Base-by-base conservation (phyloP, 176 grass and related monocot genomes). In the Metroxylon sagu region DNA sequence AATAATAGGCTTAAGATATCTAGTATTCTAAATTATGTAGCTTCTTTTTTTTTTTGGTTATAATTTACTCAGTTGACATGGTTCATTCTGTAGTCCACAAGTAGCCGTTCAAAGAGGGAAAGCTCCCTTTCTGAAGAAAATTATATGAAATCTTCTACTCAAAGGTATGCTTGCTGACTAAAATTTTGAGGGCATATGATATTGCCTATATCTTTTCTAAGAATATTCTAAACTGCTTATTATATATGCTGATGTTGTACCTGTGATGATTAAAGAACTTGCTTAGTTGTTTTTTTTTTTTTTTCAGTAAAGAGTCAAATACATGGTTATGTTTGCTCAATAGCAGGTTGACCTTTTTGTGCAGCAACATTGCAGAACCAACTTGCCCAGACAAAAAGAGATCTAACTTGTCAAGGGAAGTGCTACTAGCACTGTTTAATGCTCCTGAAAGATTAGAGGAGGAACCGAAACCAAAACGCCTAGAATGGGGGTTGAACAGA, bases 351-450 rank as follows among this genome's bases (percentile, higher is more conserved):
- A 53, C 28, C 25, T 53, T 75, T 19, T 48, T 53, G 57, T 83
- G 59, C 59, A 69, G 66, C 31, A 29, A 77, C 73, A 59, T 14
- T 19, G 59, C 58, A 19, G 49, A 54, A 58, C n/a, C 48, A 66
- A 39, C 54, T 71, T 17, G 64, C 19, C 49, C 15, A 26, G 60
- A 70, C 70, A 69, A 55, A 59, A 58, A 74, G 21, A 79, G 68
- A 60, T 48, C 56, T 60, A 74, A 73, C 29, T 57, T 62, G 23
- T 78, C 87, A 53, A 76, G 61, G 49, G 86, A 97, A 60, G 59
- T 97, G 58, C 25, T 97, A 61, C 73, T 80, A 70, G 77, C 87
- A 62, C 68, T 97, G 19, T 97, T 97, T 70, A 80, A 70, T 69
- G 72, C 85, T 72, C 84, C 87, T 62, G 87, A 79, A 54, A 91